These are phyloP conservation scores for Garcia nutans DNA, from an alignment of 345 rosid species.

Conservation along the genomic window DNA sequence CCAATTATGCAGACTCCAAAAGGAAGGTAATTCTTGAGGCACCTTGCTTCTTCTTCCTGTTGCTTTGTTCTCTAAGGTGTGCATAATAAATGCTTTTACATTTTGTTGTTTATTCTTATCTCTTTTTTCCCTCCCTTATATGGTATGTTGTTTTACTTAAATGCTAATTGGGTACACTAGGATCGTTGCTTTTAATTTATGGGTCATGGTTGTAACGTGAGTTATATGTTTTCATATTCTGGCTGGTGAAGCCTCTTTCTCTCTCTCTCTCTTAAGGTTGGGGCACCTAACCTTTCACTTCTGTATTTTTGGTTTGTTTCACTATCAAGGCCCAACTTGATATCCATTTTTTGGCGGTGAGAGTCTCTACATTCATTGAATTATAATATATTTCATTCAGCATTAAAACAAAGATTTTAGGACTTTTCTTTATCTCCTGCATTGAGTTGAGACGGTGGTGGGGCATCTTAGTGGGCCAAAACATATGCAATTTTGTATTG, in stretches of 20 bases:
- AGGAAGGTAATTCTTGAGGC: constrained; percentile 58
- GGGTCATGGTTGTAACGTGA: background rate
- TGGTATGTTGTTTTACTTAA: constrained; percentile 19
- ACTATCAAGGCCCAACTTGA: constrained; percentile 4
- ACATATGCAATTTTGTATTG: background rate
- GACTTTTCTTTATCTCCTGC: constrained; percentile 3
- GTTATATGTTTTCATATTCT: background rate
- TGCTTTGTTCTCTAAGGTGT: constrained; percentile 4
- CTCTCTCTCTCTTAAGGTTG: background rate
- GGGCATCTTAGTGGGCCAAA: constrained; percentile 16
- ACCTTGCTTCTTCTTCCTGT: constrained; percentile 4
- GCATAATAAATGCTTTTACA: constrained; percentile 9
- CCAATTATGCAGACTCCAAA: constrained; percentile 86
- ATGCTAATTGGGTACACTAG: constrained; percentile 11
- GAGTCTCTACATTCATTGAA: background rate
- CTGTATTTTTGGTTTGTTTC: constrained; percentile 4
- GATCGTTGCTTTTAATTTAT: constrained; percentile 19
- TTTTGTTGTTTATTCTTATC: constrained; percentile 11
- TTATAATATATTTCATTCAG: background rate
- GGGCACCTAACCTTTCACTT: background rate
- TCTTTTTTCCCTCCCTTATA: constrained; percentile 12
- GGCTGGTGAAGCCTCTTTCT: constrained; percentile 3
- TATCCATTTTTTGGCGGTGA: constrained; percentile 6
- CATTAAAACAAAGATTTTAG: constrained; percentile 10
- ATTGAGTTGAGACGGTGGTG: constrained; percentile 8